These are phyloP conservation scores for Aspergillus ochraceoroseus DNA, from an alignment of 2,329 filamentous ascomycete species.

Conservation along the genomic window DNA sequence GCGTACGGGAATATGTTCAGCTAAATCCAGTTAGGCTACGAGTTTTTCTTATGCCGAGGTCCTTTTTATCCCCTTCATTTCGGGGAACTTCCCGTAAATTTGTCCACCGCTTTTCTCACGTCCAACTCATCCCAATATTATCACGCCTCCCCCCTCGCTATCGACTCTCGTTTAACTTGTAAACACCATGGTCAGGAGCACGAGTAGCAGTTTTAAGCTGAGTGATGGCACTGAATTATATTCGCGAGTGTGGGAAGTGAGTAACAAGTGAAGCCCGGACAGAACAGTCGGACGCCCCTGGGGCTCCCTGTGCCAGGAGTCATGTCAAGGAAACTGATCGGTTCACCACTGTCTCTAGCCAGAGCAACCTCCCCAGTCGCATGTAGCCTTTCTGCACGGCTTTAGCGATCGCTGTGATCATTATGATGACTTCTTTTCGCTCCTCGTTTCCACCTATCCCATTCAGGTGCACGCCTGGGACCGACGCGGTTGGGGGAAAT, in stretches of 20 bases:
- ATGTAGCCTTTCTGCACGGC: slow-evolving; percentile 8
- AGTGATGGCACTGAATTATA: slow-evolving; percentile 3
- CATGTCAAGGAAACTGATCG: not conserved
- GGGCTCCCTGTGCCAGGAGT: not conserved
- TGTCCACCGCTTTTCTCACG: too few relatives aligned
- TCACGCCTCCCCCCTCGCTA: too few relatives aligned
- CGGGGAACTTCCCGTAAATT: too few relatives aligned
- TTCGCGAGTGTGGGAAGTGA: slow-evolving; percentile 7
- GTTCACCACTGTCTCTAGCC: not conserved
- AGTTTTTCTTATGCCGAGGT: too few relatives aligned
- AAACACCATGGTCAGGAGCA: slow-evolving; percentile 1
- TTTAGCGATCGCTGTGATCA: slow-evolving; percentile 10
- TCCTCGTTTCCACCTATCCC: slow-evolving; percentile 4
- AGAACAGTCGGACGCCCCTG: too few relatives aligned
- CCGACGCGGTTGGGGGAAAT: slow-evolving; percentile 6
- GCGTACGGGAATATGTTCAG: too few relatives aligned
- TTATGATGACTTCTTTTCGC: slow-evolving; percentile 7
- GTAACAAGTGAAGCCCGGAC: not conserved
- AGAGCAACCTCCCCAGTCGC: not conserved
- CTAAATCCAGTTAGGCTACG: too few relatives aligned
- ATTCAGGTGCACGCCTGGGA: slow-evolving; percentile 8
- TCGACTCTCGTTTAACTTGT: too few relatives aligned
- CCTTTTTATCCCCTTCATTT: too few relatives aligned
- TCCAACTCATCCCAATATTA: too few relatives aligned
- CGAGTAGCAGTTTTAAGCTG: not conserved